A percentile compares a stretch with the other conserved stretches of the same genome.
Conservation (phyloP, 805 yeast species). For the Kazachstania martiniae region DNA sequence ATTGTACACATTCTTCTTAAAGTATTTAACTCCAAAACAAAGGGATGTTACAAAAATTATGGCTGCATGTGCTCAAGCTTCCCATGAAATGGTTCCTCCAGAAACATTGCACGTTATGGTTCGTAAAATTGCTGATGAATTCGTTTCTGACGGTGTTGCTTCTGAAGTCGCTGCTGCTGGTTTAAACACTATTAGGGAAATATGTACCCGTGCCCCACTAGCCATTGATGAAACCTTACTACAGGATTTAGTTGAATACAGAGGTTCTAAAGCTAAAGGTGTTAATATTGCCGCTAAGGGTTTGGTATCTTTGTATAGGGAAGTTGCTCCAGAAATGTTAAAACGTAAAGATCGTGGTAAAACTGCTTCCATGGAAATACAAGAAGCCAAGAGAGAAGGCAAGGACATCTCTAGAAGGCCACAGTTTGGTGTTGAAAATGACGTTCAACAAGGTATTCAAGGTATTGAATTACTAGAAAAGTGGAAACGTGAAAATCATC, state of each 20-base stretch:
- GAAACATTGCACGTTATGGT: constrained; percentile 73
- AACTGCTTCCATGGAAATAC: constrained; percentile 72
- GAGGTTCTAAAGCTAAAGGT: constrained; percentile 86
- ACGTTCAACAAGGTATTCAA: constrained; percentile 66
- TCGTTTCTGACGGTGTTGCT: constrained; percentile 96
- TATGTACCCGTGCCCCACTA: constrained; percentile 83
- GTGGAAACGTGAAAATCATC: constrained; percentile 51
- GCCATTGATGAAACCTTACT: constrained; percentile 82
- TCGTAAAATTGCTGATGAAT: constrained; percentile 91
- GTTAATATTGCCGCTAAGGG: constrained; percentile 93
- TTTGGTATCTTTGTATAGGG: constrained; percentile 77
- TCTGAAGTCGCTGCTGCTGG: constrained; percentile 98
- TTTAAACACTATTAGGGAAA: constrained; percentile 87
- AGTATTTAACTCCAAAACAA: constrained; percentile 90
- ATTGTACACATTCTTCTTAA: constrained; percentile 76
- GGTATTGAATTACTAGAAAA: constrained; percentile 84
- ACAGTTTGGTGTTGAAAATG: constrained; percentile 65
- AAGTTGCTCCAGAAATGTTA: constrained; percentile 94
- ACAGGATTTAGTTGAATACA: constrained; percentile 84
- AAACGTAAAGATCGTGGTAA: constrained; percentile 88
- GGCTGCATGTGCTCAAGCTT: constrained; percentile 95
- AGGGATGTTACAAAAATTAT: constrained; percentile 86
- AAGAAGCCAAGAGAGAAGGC: constrained; percentile 44
- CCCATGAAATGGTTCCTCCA: constrained; percentile 96
- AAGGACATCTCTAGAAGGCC: constrained; percentile 27